phyloP scores from a whole-genome alignment of 768 basidiomycete species.

The Leccinum olivaceopallidum region DNA sequence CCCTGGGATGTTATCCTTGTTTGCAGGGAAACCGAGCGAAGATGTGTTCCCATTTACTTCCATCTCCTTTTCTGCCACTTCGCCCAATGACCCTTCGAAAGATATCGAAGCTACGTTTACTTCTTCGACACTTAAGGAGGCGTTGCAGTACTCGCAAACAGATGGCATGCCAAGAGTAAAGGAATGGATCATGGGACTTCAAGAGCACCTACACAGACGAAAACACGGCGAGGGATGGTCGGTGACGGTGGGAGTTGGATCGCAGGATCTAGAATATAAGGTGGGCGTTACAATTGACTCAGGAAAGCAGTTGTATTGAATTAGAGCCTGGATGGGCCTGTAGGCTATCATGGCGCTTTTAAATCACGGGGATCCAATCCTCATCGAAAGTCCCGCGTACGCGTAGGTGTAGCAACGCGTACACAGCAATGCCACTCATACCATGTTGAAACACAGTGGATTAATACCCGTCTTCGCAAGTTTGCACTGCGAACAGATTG shows the following conservation, averaged over 20 bases:
- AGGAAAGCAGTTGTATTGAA: neutral
- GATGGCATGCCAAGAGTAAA: slow-evolving; percentile 60
- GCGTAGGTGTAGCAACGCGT: slow-evolving; percentile 37
- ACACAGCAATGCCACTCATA: neutral
- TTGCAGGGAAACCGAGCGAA: neutral
- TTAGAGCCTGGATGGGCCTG: neutral
- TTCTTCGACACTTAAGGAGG: slow-evolving; percentile 41
- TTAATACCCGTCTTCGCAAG: slow-evolving; percentile 60
- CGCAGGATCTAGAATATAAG: slow-evolving; percentile 84
- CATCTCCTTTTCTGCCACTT: neutral
- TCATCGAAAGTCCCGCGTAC: slow-evolving; percentile 79
- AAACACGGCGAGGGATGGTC: slow-evolving; percentile 62
- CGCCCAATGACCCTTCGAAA: slow-evolving; percentile 25
- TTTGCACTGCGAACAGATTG: slow-evolving; percentile 53
- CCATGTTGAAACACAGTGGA: slow-evolving; percentile 40
- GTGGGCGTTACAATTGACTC: slow-evolving; percentile 24
- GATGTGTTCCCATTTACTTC: slow-evolving; percentile 15
- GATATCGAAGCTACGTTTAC: slow-evolving; percentile 50
- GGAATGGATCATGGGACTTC: slow-evolving; percentile 66
- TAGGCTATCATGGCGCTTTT: slow-evolving; percentile 69
- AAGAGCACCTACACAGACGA: slow-evolving; percentile 63
- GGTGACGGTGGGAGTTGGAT: slow-evolving; percentile 69
- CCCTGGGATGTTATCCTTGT: slow-evolving; percentile 1
- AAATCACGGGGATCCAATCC: slow-evolving; percentile 69
- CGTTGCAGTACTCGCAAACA: slow-evolving; percentile 73